Conservation (phyloP, 129 eudicot genomes). For the Kitagawia praeruptora region DNA sequence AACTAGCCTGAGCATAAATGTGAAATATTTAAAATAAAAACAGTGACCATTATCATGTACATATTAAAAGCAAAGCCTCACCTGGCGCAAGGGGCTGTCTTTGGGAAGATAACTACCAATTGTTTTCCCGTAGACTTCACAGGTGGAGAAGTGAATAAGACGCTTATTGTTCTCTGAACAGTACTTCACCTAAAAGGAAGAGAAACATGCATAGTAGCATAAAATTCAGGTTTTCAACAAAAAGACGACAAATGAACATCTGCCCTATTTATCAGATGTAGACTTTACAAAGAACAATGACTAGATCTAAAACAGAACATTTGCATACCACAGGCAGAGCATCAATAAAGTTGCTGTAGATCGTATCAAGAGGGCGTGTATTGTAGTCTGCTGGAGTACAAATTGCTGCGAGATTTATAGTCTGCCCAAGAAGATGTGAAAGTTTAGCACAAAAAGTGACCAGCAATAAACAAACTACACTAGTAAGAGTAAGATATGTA, state of each 20-base stretch:
- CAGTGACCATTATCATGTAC: too few relatives aligned
- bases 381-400: slow-evolving; percentile 98
- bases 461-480: too few relatives aligned
- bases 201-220: too few relatives aligned
- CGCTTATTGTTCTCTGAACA: slow-evolving; percentile 90
- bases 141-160: slow-evolving; percentile 91
- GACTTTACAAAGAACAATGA: too few relatives aligned
- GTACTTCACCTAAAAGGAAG: slow-evolving; percentile 61
- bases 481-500: too few relatives aligned
- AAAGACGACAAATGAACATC: too few relatives aligned
- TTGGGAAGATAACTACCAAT: slow-evolving; percentile 78
- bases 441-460: too few relatives aligned
- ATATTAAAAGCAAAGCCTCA: slow-evolving; percentile 15
- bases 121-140: slow-evolving; percentile 94
- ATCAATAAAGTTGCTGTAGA: slow-evolving; percentile 94
- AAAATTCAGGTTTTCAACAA: too few relatives aligned
- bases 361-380: slow-evolving; percentile 91
- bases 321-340: slow-evolving; percentile 92
- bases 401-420: slow-evolving; percentile 90
- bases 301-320: too few relatives aligned
- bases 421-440: slow-evolving; percentile 22
- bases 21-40: too few relatives aligned
- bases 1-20: too few relatives aligned
- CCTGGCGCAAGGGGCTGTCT: slow-evolving; percentile 88
- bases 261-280: too few relatives aligned